Evolutionary conservation across 2,329 filamentous ascomycete species (phyloP).

Genomic region (Paracamarosporium sp.): DNA sequence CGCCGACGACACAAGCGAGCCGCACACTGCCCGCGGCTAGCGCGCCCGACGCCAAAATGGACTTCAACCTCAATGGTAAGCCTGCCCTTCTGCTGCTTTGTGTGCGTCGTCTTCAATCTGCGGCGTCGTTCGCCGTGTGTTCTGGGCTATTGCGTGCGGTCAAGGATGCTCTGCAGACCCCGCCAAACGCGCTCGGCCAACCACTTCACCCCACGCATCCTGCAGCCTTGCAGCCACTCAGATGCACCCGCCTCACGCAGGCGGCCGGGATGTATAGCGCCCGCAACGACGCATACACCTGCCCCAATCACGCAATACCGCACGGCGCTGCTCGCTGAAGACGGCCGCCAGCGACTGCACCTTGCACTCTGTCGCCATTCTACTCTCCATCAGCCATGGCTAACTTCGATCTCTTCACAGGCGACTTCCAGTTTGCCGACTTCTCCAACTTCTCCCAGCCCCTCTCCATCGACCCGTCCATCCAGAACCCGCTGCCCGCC

Average conservation of each 20-base stretch:
- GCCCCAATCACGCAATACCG: conserved; percentile 47
- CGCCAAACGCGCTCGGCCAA: conserved; percentile 32
- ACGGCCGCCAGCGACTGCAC: conserved; percentile 16
- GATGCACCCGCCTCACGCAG: conserved; percentile 9
- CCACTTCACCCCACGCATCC: conserved; percentile 35
- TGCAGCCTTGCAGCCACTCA: conserved; percentile 31
- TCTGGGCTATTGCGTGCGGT: conserved; percentile 20
- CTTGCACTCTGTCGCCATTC: conserved; percentile 13
- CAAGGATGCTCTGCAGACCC: conserved; percentile 30
- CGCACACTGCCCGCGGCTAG: conserved; percentile 3
- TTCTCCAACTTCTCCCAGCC: conserved; percentile 50
- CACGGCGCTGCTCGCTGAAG: conserved; percentile 23
- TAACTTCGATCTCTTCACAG: conserved; percentile 46
- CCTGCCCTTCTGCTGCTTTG: conserved; percentile 15
- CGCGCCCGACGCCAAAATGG: conserved; percentile 36
- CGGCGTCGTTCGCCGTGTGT: conserved; percentile 17
- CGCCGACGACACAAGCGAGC: neutral
- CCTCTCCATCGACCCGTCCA: conserved; percentile 36
- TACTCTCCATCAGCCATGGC: conserved; percentile 29
- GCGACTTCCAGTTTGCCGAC: conserved; percentile 55
- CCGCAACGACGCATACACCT: conserved; percentile 21
- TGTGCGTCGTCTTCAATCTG: conserved; percentile 11
- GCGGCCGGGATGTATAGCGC: conserved; percentile 18
- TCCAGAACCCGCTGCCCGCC: conserved; percentile 36
- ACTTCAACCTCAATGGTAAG: conserved; percentile 46